A percentile compares a stretch with the other conserved stretches of the same genome.
These are phyloP conservation scores for Stagonosporopsis chrysanthemi DNA, from an alignment of 2,329 filamentous ascomycete species.

Conservation along the genomic window DNA sequence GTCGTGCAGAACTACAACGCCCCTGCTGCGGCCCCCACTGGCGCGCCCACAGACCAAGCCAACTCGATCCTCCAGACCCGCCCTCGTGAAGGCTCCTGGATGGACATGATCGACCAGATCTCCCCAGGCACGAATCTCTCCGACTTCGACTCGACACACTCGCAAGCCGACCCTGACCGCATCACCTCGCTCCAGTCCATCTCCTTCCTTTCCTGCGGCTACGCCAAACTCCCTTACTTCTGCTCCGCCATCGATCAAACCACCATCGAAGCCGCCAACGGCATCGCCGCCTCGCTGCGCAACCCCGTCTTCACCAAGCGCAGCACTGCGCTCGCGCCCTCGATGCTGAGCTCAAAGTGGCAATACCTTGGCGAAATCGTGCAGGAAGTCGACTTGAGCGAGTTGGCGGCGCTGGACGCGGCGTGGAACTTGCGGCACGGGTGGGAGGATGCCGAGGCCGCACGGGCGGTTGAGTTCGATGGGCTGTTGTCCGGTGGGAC, in stretches of 20 bases:
- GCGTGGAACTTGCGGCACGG: conserved; percentile 44
- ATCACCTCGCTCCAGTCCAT: conserved; percentile 53
- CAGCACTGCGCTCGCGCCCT: conserved; percentile 35
- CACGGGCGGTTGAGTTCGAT: conserved; percentile 52
- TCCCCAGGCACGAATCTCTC: conserved; percentile 57
- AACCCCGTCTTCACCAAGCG: conserved; percentile 41
- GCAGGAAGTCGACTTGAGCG: conserved; percentile 45
- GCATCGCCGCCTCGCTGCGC: conserved; percentile 14
- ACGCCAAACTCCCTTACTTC: conserved; percentile 55
- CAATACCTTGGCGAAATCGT: conserved; percentile 50
- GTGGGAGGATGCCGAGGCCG: conserved; percentile 43
- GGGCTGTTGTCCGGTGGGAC: conserved; percentile 51
- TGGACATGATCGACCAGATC: conserved; percentile 57
- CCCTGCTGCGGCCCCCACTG: conserved; percentile 14
- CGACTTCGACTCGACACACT: conserved; percentile 50
- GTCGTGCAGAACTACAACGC: conserved; percentile 5
- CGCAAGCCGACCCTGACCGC: conserved; percentile 37
- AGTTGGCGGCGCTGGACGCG: conserved; percentile 43
- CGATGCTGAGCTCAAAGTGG: conserved; percentile 51
- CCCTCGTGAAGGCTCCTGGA: conserved; percentile 59
- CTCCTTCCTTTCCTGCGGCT: conserved; percentile 68
- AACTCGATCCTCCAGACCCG: conserved; percentile 42
- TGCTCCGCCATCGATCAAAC: conserved; percentile 44
- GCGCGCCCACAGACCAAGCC: not conserved
- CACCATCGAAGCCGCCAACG: conserved; percentile 36